Evolutionary conservation across 2,329 filamentous ascomycete species (phyloP).

Genomic region (Trichophyton schoenleinii): DNA sequence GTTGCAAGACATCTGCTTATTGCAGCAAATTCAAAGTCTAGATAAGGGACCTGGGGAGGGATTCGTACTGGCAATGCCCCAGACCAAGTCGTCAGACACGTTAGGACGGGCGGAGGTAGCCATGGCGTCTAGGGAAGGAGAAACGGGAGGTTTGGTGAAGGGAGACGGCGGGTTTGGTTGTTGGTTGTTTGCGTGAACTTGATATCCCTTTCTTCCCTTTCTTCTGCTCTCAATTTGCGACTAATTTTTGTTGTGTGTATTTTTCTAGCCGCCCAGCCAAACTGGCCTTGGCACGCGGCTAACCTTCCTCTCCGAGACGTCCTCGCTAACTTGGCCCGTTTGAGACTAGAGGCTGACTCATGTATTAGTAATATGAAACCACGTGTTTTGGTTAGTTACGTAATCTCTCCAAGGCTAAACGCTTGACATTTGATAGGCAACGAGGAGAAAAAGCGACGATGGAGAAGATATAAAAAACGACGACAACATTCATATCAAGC

Average conservation of each 20-base stretch:
- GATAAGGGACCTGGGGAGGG: not conserved
- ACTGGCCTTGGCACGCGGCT: not conserved
- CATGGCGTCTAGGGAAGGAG: slow-evolving; percentile 22
- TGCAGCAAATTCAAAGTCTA: not conserved
- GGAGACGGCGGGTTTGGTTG: slow-evolving; percentile 15
- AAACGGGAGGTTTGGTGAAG: slow-evolving; percentile 15
- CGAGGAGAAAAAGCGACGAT: not conserved
- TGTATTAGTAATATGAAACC: not conserved
- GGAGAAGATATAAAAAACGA: not conserved
- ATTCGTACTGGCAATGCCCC: slow-evolving; percentile 85
- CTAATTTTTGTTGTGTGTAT: slow-evolving; percentile 6
- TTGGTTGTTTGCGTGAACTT: not conserved
- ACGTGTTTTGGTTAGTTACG: not conserved
- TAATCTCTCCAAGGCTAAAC: not conserved
- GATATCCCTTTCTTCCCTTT: not conserved
- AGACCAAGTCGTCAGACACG: slow-evolving; percentile 83
- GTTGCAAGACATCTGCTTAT: not conserved
- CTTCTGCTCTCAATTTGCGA: not conserved
- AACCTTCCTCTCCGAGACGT: not conserved
- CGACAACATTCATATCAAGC: too few relatives aligned
- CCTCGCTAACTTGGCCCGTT: slow-evolving; percentile 30
- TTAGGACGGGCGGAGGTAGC: slow-evolving; percentile 47
- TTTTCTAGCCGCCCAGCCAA: not conserved
- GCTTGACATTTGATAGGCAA: not conserved
- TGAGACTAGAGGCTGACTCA: slow-evolving; percentile 18